Base-by-base conservation (phyloP, 345 rosid species). In the Tarenaya hassleriana region DNA sequence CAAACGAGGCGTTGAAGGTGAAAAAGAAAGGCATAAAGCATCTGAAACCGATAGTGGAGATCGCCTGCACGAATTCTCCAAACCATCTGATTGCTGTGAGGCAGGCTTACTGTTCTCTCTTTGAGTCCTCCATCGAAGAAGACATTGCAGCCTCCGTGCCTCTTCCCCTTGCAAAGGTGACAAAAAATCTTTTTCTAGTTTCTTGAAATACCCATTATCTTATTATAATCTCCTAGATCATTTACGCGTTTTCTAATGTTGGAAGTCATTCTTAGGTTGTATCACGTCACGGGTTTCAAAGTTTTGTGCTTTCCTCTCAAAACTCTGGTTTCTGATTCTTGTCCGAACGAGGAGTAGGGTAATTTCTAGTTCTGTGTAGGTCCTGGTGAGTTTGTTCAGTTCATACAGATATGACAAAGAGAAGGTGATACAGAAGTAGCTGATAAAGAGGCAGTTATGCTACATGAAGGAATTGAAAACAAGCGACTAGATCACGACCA, bases 401-500 rank as follows among this genome's bases (percentile, higher is more conserved):
- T 64, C 96, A 10, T 84, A 66, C 77, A 77, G 98, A 64, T 81
- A 75, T 50, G 94, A 85, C 45, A 83, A 79, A 61, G 84, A 84
- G 5, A 31, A 60, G 61, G 77, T 76, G 50, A 78, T 59, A 32
- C 12, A 41, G 74, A 75, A 16, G 62, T 78, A 17, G 98, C 95
- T 50, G 70, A 65, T 7, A 55, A 64, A 10, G 98, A 85, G 58
- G 95, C 95, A 3, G 76, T 47, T 43, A 73, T 69, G 57, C 56
- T 92, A 60, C 76, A 52, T 37, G 83, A 81, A 47, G 86, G 86
- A 6, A 76, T 88, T 32, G 69, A 66, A 50, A 62, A 52, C 10
- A 79, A 79, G 69, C 73, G 79, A 29, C 52, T 88, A 58, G 84
- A 73, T 62, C 73, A 73, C 35, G 96, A 92, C 52, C 74, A 78